phyloP scores from a whole-genome alignment of 352 stramenopile genomes.

The Saprolegnia diclina region DNA sequence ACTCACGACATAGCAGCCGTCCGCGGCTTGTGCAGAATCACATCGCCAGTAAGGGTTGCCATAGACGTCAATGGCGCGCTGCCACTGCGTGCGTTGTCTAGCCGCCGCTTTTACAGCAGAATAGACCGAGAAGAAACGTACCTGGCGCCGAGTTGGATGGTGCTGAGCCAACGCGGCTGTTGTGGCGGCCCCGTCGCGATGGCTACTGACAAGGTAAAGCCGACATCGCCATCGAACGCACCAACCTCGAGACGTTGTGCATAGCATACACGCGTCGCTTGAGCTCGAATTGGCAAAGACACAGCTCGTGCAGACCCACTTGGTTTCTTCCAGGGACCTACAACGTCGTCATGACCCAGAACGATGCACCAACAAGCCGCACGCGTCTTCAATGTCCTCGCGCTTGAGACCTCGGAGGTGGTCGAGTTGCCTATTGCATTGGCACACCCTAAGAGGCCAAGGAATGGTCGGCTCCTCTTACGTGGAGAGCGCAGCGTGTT shows the following conservation, averaged over 20 bases:
- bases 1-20: neutral
- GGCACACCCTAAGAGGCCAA: no score
- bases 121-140: neutral
- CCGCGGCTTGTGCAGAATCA: constrained; percentile 25
- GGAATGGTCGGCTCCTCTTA: no score
- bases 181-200: neutral
- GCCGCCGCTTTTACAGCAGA: neutral
- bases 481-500: no score
- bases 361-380: neutral
- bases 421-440: constrained; percentile 5
- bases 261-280: neutral
- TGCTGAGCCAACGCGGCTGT: neutral
- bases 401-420: constrained; percentile 8
- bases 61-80: constrained; percentile 53
- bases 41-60: constrained; percentile 55
- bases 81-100: constrained; percentile 64
- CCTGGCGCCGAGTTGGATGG: neutral
- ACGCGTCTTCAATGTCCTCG: constrained; percentile 22
- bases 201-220: no score
- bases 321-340: constrained; percentile 9
- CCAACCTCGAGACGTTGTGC: constrained; percentile 1
- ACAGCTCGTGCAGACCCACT: constrained; percentile 14
- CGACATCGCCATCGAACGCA: constrained; percentile 11
- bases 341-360: neutral
- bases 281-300: neutral